These are phyloP conservation scores for Coemansia sp. DNA, from an alignment of 192 early-diverging fungal species.

Conservation along the genomic window DNA sequence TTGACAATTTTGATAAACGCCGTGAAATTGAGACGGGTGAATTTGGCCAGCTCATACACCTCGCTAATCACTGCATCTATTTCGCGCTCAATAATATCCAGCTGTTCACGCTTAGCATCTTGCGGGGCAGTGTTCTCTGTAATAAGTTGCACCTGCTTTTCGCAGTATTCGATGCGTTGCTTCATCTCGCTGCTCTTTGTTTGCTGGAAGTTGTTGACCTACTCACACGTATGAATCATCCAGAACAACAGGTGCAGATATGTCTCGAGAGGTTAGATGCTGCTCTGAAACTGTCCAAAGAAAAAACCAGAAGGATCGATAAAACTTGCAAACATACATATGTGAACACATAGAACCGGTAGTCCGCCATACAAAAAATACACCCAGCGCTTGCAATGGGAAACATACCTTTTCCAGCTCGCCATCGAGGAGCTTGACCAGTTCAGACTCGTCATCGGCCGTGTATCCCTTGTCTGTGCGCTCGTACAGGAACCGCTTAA, in stretches of 20 bases:
- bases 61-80: slow-evolving; percentile 77
- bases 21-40: slow-evolving; percentile 77
- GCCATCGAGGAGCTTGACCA: slow-evolving; percentile 82
- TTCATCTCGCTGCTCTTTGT: slow-evolving; percentile 74
- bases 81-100: slow-evolving; percentile 57
- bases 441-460: slow-evolving; percentile 80
- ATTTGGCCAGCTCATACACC: slow-evolving; percentile 75
- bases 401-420: slow-evolving; percentile 78
- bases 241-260: slow-evolving; percentile 12
- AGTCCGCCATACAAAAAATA: no score
- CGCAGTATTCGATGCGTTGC: slow-evolving; percentile 65
- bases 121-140: slow-evolving; percentile 48
- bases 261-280: slow-evolving; percentile 4
- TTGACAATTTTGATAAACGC: slow-evolving; percentile 93
- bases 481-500: slow-evolving; percentile 81
- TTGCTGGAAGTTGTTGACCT: slow-evolving; percentile 68
- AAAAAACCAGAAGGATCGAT: no score
- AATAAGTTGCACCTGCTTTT: slow-evolving; percentile 60
- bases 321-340: slow-evolving; percentile 2
- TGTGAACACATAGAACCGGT: background rate
- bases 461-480: slow-evolving; percentile 64
- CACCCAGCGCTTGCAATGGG: no score
- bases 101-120: slow-evolving; percentile 53
- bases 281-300: no score
- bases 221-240: slow-evolving; percentile 7